phyloP scores from a whole-genome alignment of 83 land plant species.

The Larix sibirica region DNA sequence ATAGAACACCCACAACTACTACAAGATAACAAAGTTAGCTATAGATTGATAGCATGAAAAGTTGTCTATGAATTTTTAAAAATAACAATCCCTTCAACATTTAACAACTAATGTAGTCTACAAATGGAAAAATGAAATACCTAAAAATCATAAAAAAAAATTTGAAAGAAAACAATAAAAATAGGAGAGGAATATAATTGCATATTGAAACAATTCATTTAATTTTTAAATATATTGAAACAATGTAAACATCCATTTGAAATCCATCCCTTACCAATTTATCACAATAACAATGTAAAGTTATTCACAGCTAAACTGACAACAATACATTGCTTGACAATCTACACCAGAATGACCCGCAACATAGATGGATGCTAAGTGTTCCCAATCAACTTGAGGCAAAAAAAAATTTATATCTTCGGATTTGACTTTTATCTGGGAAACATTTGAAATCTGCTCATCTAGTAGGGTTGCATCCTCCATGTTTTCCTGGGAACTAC shows the following conservation, averaged over 20 bases:
- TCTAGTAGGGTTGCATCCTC: slow-evolving; percentile 38
- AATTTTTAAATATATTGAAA: too few relatives aligned
- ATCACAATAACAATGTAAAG: not conserved
- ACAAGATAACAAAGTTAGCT: too few relatives aligned
- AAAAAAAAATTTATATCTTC: slow-evolving; percentile 61
- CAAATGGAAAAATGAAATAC: not conserved
- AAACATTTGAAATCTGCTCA: slow-evolving; percentile 32
- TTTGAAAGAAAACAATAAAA: too few relatives aligned
- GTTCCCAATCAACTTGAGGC: slow-evolving; percentile 77
- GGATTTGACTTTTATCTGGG: slow-evolving; percentile 52
- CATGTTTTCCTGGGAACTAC: slow-evolving; percentile 35
- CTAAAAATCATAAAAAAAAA: too few relatives aligned
- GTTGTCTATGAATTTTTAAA: too few relatives aligned
- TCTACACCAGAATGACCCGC: slow-evolving; percentile 71
- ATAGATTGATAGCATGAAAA: too few relatives aligned
- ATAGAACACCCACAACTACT: too few relatives aligned
- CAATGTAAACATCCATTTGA: not conserved
- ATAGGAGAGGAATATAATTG: not conserved
- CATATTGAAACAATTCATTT: not conserved
- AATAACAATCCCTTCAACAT: not conserved
- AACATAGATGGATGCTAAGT: slow-evolving; percentile 71
- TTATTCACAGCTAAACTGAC: not conserved
- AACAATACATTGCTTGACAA: slow-evolving; percentile 74
- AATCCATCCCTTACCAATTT: not conserved
- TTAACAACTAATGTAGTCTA: not conserved